Evolutionary conservation across 164 flowering plant species (phyloP), one percentile per base, ranked within the genome.

Genomic region (Buxus sempervirens): DNA sequence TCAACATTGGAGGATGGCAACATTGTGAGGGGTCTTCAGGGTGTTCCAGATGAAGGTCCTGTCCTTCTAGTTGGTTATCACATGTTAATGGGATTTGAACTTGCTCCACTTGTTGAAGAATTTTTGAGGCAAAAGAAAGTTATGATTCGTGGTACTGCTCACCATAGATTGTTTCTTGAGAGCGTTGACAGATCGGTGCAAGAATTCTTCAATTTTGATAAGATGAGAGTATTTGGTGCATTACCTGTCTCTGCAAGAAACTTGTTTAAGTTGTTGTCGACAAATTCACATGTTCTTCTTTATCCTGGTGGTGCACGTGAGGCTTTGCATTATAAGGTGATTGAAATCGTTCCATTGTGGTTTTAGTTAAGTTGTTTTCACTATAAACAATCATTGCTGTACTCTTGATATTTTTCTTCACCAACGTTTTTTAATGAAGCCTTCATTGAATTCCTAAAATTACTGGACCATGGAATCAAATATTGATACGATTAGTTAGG

Each of bases 221-320:
- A 64, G 70, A 5, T 88, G 21, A 86, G 76, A 79, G 70, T 88
- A 45, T 88, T 86, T 77, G 97, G 99, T 60, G 96, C 88, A 19
- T 21, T 81, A 42, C 97, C 99, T 48, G 97, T 89, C 27, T 62
- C 90, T 58, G 79, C 86, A 48, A 81, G 79, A 76, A 86, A 90
- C 74, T 64, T 95, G 60, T 95, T 78, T 83, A 87, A 75, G 71
- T 78, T 90, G 72, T 70, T 92, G 25, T 76, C 88, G 19, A 63
- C 81, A 25, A 92, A 92, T 41, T 84, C 97, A 20, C 88, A 86
- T 63, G 80, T 86, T 65, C 94, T 95, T 70, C 94, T 95, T 59
- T 95, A 89, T 77, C 99, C 99, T 64, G 99, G 99, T 26, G 99
- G 99, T 68, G 90, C 86, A 66, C 94, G 99, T 22, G 99, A 95